Evolutionary conservation across 208 protist genomes (phyloP), one percentile per base, ranked within the genome.

Genomic region (Leishmania mexicana): DNA sequence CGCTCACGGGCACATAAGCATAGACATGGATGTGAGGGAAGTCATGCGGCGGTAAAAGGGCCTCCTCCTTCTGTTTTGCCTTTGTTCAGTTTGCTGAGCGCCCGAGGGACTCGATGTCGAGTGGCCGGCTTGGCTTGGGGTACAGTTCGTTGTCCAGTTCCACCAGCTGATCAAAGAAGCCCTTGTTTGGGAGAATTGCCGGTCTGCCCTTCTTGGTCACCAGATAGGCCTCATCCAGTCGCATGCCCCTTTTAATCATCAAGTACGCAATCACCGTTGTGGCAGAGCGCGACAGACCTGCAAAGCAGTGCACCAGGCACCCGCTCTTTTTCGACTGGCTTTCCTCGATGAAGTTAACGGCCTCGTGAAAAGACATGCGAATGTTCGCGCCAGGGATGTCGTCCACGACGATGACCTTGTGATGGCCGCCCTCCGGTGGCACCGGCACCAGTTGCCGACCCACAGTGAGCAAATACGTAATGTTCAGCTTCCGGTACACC

Each of bases 241-340:
- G 88, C 94, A 97, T 97, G n/a, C 87, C 81, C 79, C 88, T 87
- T 45, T 90, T 90, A 67, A 95, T 89, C 93, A 98, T 97, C 21
- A 98, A 81, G 75, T 97, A 98, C 13, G 94, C 94, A 87, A 97
- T 95, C 10, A 97, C 92, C 3, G 93, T 96, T 0, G 95, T 97
- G 13, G 94, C 95, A 7, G 94, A 97, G 45, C 95, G 92, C n/a
- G 93, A 97, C 42, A 98, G 87, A 8, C 95, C 95, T 62, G 95
- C 95, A 73, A 98, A 98, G 85, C 95, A 98, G 87, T 98, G 95
- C 45, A 98, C 94, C 0, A 98, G 79, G 79, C 94, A 96, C 49
- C 92, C 93, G 38, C 77, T 76, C 17, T 87, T 86, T 10, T 80
- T 78, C 75, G 64, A 65, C 40, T 94, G 87, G 81, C 90, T 94